Conservation (phyloP, 2,329 filamentous ascomycete species). For the Hymenoscyphus repandus region DNA sequence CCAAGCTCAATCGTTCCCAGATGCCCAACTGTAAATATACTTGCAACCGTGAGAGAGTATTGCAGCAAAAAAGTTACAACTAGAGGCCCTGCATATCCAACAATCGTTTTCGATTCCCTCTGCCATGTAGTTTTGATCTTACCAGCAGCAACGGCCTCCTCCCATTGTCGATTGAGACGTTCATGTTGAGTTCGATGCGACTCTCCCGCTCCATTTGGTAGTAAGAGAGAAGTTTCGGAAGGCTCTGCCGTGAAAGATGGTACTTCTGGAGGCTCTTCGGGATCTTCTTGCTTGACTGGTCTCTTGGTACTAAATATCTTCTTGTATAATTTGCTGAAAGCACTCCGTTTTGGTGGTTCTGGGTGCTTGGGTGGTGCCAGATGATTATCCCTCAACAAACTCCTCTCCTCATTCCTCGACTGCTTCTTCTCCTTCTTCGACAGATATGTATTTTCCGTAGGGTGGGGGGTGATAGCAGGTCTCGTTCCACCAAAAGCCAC, state of each 20-base stretch:
- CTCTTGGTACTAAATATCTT: constrained; percentile 53
- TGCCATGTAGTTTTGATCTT: constrained; percentile 87
- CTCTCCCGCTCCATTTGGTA: constrained; percentile 35
- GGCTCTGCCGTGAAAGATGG: constrained; percentile 24
- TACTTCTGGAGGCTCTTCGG: constrained; percentile 30
- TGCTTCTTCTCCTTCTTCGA: constrained; percentile 52
- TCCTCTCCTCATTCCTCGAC: constrained; percentile 53
- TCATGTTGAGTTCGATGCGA: constrained; percentile 46
- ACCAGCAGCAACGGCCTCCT: constrained; percentile 75
- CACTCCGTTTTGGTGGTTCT: constrained; percentile 30
- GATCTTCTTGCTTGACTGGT: constrained; percentile 35
- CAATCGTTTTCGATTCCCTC: constrained; percentile 77
- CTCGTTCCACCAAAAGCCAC: constrained; percentile 68
- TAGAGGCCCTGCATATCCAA: constrained; percentile 64
- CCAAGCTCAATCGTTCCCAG: constrained; percentile 67
- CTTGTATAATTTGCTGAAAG: constrained; percentile 36
- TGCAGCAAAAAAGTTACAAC: constrained; percentile 73
- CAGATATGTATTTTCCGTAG: constrained; percentile 40
- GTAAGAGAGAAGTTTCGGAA: constrained; percentile 36
- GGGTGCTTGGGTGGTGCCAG: constrained; percentile 57
- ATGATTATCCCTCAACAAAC: constrained; percentile 60
- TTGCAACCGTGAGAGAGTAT: constrained; percentile 78
- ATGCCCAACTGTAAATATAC: constrained; percentile 72
- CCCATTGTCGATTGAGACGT: constrained; percentile 70
- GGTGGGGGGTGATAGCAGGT: constrained; percentile 59